Percentiles rank a stretch among this genome's conserved stretches.
Evolutionary conservation across 2,329 filamentous ascomycete genomes (phyloP).

Genomic region (Cordyceps javanica): DNA sequence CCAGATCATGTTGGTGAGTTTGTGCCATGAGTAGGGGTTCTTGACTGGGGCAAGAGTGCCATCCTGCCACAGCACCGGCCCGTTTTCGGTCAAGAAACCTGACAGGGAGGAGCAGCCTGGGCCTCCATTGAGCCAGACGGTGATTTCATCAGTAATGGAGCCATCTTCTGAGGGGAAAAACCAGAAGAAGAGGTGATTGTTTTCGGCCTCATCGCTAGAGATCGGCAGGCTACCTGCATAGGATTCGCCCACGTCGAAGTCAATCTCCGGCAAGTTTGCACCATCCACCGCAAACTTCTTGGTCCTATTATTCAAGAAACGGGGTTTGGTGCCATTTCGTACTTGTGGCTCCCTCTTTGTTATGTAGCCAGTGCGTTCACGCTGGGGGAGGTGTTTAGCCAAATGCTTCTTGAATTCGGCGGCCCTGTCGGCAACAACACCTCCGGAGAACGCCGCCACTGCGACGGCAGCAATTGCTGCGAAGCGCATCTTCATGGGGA

Average conservation of each 20-base stretch:
- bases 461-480: not conserved
- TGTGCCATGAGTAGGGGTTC: slow-evolving; percentile 68
- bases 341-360: not conserved
- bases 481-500: not conserved
- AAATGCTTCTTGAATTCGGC: not conserved
- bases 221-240: slow-evolving; percentile 60
- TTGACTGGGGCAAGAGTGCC: slow-evolving; percentile 60
- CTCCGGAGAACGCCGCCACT: not conserved
- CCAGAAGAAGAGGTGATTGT: slow-evolving; percentile 56
- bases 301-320: not conserved
- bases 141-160: slow-evolving; percentile 48
- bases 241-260: slow-evolving; percentile 62
- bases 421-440: not conserved
- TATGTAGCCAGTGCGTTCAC: no score
- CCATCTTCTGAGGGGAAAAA: slow-evolving; percentile 55
- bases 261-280: slow-evolving; percentile 57
- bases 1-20: slow-evolving; percentile 72
- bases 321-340: not conserved
- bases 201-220: slow-evolving; percentile 40
- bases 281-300: slow-evolving; percentile 56
- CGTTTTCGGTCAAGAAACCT: slow-evolving; percentile 70
- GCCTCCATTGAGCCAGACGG: slow-evolving; percentile 56
- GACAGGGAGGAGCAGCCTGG: slow-evolving; percentile 56
- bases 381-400: not conserved
- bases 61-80: slow-evolving; percentile 64